phyloP scores from a whole-genome alignment of 2,329 filamentous ascomycete genomes.

The Mariannaea elegans region DNA sequence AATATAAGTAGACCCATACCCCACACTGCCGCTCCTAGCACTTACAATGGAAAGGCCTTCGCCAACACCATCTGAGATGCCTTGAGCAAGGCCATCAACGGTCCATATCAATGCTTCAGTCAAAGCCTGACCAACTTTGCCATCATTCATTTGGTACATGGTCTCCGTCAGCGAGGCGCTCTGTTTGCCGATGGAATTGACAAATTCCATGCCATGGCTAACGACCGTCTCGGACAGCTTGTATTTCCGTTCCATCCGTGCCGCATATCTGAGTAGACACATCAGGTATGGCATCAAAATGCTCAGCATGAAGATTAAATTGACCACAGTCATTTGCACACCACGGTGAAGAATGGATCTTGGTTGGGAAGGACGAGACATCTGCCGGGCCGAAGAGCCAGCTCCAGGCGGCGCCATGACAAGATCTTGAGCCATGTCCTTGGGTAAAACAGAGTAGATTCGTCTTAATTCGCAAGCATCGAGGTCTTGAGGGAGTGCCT shows the following conservation, averaged over 20 bases:
- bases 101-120: conserved; percentile 67
- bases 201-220: conserved; percentile 67
- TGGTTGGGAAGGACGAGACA: conserved; percentile 11
- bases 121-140: conserved; percentile 67
- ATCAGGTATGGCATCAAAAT: conserved; percentile 70
- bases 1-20: background rate
- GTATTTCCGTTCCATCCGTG: conserved; percentile 72
- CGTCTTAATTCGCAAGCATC: conserved; percentile 61
- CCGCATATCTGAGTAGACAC: conserved; percentile 60
- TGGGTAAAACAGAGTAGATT: conserved; percentile 39
- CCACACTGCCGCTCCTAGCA: conserved; percentile 13
- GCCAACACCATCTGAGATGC: conserved; percentile 71
- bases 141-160: conserved; percentile 69
- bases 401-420: conserved; percentile 4
- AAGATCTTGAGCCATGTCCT: conserved; percentile 19
- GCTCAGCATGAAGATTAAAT: conserved; percentile 67
- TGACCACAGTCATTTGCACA: conserved; percentile 64
- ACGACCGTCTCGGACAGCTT: conserved; percentile 78
- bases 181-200: conserved; percentile 65
- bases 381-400: background rate
- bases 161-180: conserved; percentile 64
- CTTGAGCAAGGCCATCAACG: conserved; percentile 70
- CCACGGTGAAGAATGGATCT: conserved; percentile 66
- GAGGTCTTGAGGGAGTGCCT: conserved; percentile 67
- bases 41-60: conserved; percentile 44